These are phyloP conservation scores for Plasmopara halstedii DNA, from an alignment of 352 stramenopile species.

Conservation along the genomic window DNA sequence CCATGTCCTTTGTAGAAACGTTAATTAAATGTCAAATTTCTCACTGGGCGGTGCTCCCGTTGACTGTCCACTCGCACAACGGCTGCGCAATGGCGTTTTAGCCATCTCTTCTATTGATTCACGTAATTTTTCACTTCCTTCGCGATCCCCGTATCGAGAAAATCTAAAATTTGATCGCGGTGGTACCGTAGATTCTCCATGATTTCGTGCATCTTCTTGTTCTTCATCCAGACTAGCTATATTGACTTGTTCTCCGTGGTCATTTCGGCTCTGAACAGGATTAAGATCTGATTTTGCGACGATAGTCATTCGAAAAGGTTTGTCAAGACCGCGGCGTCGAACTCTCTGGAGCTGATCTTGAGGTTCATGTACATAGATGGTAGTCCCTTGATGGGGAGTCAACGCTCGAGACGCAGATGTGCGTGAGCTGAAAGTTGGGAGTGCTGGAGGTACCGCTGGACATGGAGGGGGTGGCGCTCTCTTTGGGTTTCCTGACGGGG, in stretches of 20 bases:
- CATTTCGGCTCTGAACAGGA: slow-evolving; percentile 1
- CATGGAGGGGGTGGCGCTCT: slow-evolving; percentile 12
- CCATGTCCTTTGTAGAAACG: too few relatives aligned
- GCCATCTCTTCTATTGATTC: slow-evolving; percentile 49
- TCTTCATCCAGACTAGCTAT: slow-evolving; percentile 26
- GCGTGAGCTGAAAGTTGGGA: slow-evolving; percentile 8
- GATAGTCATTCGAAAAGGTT: slow-evolving; percentile 1
- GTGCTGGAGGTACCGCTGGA: slow-evolving; percentile 4
- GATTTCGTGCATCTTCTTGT: slow-evolving; percentile 11
- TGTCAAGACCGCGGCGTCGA: slow-evolving; percentile 20
- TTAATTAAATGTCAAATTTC: too few relatives aligned
- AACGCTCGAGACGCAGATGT: slow-evolving; percentile 1
- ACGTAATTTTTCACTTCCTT: slow-evolving; percentile 53
- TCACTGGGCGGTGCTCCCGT: slow-evolving; percentile 41
- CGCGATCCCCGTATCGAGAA: slow-evolving; percentile 9
- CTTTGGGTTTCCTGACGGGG: not conserved
- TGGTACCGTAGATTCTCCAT: not conserved
- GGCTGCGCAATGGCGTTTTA: slow-evolving; percentile 34
- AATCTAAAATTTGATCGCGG: slow-evolving; percentile 1
- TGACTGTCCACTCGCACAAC: slow-evolving; percentile 47
- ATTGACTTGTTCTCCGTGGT: slow-evolving; percentile 2
- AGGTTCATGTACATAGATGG: slow-evolving; percentile 40
- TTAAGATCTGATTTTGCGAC: slow-evolving; percentile 1
- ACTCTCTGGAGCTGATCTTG: slow-evolving; percentile 31
- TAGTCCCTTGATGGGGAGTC: slow-evolving; percentile 21